Evolutionary conservation across 176 grass and related monocot genomes (phyloP).

Genomic region (Aegilops bicornis): DNA sequence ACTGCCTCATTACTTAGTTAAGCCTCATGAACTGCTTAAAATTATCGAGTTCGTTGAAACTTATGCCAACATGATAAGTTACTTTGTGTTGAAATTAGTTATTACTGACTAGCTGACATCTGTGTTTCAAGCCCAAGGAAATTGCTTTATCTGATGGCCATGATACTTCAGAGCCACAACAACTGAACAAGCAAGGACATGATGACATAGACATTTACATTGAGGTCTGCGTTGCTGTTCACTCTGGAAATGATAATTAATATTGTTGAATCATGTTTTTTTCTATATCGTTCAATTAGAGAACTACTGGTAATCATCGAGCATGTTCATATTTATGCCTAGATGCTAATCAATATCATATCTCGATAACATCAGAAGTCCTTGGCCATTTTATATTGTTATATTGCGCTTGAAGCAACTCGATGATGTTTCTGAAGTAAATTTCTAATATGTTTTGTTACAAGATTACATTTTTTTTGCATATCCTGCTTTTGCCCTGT

Average conservation of each 20-base stretch:
- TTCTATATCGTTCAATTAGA: background rate
- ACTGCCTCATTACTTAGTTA: background rate
- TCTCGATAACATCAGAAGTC: background rate
- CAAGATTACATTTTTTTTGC: background rate
- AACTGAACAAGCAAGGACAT: conserved; percentile 1
- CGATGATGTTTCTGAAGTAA: background rate
- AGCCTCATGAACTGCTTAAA: background rate
- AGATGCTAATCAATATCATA: background rate
- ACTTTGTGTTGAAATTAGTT: no score
- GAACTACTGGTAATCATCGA: background rate
- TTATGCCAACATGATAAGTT: background rate
- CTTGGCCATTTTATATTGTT: background rate
- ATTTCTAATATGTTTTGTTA: background rate
- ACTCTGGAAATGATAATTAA: background rate
- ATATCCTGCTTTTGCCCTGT: background rate
- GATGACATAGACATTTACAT: background rate
- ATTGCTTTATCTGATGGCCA: background rate
- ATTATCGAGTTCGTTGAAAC: conserved; percentile 1
- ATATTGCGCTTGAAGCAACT: conserved; percentile 13
- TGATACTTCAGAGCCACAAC: background rate
- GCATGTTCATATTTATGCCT: conserved; percentile 10
- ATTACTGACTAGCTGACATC: background rate
- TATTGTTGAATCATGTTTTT: background rate
- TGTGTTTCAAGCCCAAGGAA: conserved; percentile 13
- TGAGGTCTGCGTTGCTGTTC: background rate